Evolutionary conservation across 164 flowering plant genomes (phyloP).

Genomic region (Cinnamomum micranthum): DNA sequence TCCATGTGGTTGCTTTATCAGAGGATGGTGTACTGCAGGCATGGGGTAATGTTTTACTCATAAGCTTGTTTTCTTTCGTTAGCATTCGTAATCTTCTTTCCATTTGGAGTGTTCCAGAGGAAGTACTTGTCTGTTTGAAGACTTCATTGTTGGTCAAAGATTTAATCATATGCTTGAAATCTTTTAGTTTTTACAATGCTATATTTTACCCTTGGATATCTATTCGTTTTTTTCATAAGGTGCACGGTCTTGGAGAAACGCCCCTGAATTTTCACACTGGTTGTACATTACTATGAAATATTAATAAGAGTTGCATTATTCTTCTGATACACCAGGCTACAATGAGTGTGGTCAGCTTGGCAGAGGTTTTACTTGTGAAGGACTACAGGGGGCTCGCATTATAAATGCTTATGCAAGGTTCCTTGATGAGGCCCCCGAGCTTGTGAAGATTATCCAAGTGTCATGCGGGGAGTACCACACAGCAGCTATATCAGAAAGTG

Average conservation of each 20-base stretch:
- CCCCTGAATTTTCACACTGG: slow-evolving; percentile 6
- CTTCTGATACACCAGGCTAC: slow-evolving; percentile 78
- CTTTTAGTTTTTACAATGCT: background rate
- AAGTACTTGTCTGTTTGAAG: background rate
- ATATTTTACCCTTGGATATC: background rate
- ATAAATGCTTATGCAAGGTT: slow-evolving; percentile 71
- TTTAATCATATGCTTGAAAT: background rate
- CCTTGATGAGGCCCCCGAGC: slow-evolving; percentile 96
- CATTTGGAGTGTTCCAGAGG: background rate
- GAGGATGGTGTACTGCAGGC: slow-evolving; percentile 88
- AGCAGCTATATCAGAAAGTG: slow-evolving; percentile 86
- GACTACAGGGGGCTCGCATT: slow-evolving; percentile 83
- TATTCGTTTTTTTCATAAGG: background rate
- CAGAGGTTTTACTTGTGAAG: slow-evolving; percentile 96
- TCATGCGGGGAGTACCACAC: slow-evolving; percentile 99
- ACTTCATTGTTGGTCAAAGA: background rate
- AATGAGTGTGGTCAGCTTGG: slow-evolving; percentile 99
- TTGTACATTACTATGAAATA: slow-evolving; percentile 29
- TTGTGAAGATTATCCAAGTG: slow-evolving; percentile 84
- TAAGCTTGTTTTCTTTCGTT: background rate
- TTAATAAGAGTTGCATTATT: slow-evolving; percentile 32
- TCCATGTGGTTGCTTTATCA: slow-evolving; percentile 86
- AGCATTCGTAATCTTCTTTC: background rate
- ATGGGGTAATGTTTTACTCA: slow-evolving; percentile 59
- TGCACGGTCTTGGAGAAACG: background rate